phyloP scores from a whole-genome alignment of 2,329 filamentous ascomycete species.

The Aspergillus sp. region DNA sequence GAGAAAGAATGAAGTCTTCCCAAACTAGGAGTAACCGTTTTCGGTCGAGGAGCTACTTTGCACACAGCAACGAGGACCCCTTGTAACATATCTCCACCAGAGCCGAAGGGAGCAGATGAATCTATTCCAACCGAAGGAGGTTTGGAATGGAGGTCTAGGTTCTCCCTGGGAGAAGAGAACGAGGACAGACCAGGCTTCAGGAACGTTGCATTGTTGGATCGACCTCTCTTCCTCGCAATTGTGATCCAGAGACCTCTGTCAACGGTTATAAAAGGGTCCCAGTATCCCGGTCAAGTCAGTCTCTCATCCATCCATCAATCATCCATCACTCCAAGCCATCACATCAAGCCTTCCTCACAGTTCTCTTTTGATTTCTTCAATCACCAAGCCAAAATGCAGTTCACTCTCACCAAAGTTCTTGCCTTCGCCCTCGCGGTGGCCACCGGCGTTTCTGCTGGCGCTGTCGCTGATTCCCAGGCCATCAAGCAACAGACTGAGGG shows the following conservation, averaged over 20 bases:
- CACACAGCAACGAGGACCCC: not conserved
- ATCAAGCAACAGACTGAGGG: not conserved
- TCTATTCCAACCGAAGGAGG: not conserved
- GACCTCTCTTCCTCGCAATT: not conserved
- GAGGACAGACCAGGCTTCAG: not conserved
- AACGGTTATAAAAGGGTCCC: not conserved
- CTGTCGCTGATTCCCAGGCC: conserved; percentile 1
- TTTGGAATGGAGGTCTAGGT: not conserved
- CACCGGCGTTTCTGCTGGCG: not conserved
- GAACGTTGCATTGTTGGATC: conserved; percentile 2
- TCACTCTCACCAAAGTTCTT: not conserved
- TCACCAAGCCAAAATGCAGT: conserved; percentile 5
- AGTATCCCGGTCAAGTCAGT: not conserved
- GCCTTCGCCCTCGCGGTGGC: not conserved
- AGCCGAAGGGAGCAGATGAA: not conserved
- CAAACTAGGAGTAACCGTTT: not conserved
- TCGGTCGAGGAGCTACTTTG: not conserved
- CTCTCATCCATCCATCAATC: not conserved
- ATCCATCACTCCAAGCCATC: not conserved
- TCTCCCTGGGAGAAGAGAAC: not conserved
- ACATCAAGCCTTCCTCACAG: not conserved
- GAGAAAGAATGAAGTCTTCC: not conserved
- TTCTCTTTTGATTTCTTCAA: not conserved
- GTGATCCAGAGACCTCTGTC: not conserved
- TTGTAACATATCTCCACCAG: not conserved